Evolutionary conservation across 805 yeast species (phyloP).

Genomic region (Saturnispora hagleri): DNA sequence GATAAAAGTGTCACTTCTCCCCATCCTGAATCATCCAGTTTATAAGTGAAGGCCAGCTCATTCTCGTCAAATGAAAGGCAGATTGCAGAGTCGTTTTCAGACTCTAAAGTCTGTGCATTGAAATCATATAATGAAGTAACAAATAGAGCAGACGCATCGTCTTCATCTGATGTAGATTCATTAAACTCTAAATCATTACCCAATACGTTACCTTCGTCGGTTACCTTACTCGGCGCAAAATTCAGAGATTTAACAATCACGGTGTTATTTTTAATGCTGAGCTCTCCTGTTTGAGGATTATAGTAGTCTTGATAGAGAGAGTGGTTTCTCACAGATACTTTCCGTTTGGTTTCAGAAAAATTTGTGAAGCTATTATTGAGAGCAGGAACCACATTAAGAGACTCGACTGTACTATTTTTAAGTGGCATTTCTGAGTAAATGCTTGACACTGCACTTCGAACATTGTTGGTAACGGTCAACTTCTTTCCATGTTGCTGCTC

Average conservation of each 20-base stretch:
- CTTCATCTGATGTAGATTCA: slow-evolving; percentile 10
- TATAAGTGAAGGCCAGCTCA: slow-evolving; percentile 69
- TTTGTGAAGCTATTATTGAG: slow-evolving; percentile 14
- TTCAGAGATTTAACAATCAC: not conserved
- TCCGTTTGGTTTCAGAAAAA: slow-evolving; percentile 8
- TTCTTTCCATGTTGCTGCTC: not conserved
- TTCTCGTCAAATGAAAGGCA: slow-evolving; percentile 63
- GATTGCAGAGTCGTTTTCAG: slow-evolving; percentile 58
- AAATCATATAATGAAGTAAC: slow-evolving; percentile 29
- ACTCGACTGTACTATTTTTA: slow-evolving; percentile 1
- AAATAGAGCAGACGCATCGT: slow-evolving; percentile 30
- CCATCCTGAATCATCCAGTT: slow-evolving; percentile 79
- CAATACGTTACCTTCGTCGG: slow-evolving; percentile 2
- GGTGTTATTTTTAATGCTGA: slow-evolving; percentile 2
- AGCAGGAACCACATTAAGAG: slow-evolving; percentile 12
- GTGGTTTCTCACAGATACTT: slow-evolving; percentile 24
- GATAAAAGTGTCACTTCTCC: slow-evolving; percentile 71
- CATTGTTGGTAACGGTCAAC: not conserved
- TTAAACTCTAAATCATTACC: slow-evolving; percentile 11
- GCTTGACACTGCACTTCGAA: slow-evolving; percentile 16
- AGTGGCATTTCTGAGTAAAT: slow-evolving; percentile 15
- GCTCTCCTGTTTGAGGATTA: slow-evolving; percentile 10
- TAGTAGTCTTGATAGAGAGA: slow-evolving; percentile 18
- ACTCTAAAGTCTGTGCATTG: slow-evolving; percentile 40
- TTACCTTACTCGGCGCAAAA: not conserved